phyloP scores from a whole-genome alignment of 345 rosid species.

The Gynandropsis gynandra region DNA sequence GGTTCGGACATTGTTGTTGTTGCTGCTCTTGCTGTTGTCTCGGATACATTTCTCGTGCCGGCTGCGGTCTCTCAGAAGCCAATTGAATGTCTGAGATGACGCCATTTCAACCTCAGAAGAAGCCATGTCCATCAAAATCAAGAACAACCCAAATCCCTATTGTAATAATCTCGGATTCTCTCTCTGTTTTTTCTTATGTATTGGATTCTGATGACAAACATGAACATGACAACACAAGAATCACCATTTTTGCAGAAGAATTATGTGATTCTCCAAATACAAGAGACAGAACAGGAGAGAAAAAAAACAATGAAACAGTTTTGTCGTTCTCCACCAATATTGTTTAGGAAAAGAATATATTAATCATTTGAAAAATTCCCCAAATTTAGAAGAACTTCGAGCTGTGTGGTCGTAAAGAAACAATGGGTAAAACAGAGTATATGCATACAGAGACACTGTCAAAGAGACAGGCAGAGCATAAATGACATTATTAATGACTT shows the following conservation, averaged over 20 bases:
- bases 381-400: constrained; percentile 16
- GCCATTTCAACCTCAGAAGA: constrained; percentile 59
- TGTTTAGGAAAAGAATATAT: constrained; percentile 15
- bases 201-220: constrained; percentile 10
- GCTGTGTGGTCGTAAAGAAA: constrained; percentile 9
- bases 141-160: constrained; percentile 16
- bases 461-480: constrained; percentile 7
- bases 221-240: background rate
- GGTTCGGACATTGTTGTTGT: constrained; percentile 30
- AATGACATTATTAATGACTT: too few relatives aligned
- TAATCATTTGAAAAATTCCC: constrained; percentile 5
- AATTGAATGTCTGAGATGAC: constrained; percentile 50
- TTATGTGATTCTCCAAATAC: background rate
- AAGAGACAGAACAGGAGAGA: constrained; percentile 2
- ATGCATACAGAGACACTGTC: constrained; percentile 28
- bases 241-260: constrained; percentile 9
- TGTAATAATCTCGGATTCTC: constrained; percentile 17
- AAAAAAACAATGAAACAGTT: constrained; percentile 16
- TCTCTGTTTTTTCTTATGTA: constrained; percentile 2
- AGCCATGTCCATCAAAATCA: constrained; percentile 42
- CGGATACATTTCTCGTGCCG: constrained; percentile 37
- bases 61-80: constrained; percentile 44
- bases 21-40: constrained; percentile 24
- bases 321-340: constrained; percentile 14
- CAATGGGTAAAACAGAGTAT: background rate